Conservation (phyloP, 1,284 basidiomycete species). For the Tremellales sp. region DNA sequence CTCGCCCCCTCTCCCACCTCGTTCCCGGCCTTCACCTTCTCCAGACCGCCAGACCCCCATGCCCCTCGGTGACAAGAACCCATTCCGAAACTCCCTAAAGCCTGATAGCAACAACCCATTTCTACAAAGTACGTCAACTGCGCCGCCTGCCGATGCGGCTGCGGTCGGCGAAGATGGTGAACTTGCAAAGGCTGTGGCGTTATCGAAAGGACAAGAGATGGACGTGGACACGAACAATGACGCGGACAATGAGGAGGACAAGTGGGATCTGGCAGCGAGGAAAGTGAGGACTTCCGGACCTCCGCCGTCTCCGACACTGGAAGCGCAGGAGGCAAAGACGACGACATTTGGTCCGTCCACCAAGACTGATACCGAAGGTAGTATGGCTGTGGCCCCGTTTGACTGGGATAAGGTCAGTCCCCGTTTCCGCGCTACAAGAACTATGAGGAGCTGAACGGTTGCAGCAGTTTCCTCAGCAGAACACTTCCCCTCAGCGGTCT, state of each 20-base stretch:
- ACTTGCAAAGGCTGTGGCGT: constrained; percentile 16
- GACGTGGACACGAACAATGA: constrained; percentile 1
- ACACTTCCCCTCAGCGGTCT: constrained; percentile 11
- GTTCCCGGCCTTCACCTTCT: constrained; percentile 4
- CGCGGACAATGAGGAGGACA: constrained; percentile 6
- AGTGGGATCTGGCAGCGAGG: constrained; percentile 25
- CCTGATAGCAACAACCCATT: constrained; percentile 1
- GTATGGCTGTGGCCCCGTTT: constrained; percentile 22
- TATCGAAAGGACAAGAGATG: no score
- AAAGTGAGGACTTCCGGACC: constrained; percentile 34
- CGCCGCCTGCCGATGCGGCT: not conserved
- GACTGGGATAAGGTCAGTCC: constrained; percentile 6
- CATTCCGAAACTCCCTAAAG: constrained; percentile 19
- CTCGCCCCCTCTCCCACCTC: constrained; percentile 1
- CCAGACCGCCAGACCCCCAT: no score
- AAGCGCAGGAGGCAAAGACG: constrained; percentile 4
- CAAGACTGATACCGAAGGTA: constrained; percentile 32
- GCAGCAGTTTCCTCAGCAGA: no score
- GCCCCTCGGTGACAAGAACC: constrained; percentile 24
- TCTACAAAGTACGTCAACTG: not conserved
- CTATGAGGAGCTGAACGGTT: not conserved
- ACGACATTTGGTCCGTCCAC: constrained; percentile 37
- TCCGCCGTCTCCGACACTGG: constrained; percentile 38
- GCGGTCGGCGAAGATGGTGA: constrained; percentile 25
- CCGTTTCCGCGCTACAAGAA: no score